Percentiles rank a stretch among this genome's conserved stretches.
Evolutionary conservation across 345 rosid species (phyloP).

Genomic region (Gossypium rotundifolium): DNA sequence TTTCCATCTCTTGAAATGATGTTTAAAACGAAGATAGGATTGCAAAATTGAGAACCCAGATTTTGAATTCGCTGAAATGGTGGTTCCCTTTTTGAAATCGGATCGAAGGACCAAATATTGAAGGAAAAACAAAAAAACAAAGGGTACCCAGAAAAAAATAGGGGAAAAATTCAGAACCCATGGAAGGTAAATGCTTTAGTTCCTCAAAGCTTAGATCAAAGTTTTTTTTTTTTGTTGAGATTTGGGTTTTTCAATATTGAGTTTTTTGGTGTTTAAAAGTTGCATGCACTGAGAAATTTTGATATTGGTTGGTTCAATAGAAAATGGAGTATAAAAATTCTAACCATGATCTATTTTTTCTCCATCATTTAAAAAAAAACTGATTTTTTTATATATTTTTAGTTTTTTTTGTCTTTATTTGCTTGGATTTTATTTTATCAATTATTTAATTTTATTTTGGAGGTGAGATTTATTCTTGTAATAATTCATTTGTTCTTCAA

Average conservation of each 20-base stretch:
- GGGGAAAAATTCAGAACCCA: not conserved
- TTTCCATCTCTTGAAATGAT: not conserved
- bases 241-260: not conserved
- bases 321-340: conserved; percentile 8
- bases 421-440: not conserved
- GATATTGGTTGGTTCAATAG: conserved; percentile 10
- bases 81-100: conserved; percentile 13
- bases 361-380: not conserved
- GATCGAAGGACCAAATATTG: conserved; percentile 9
- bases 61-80: conserved; percentile 16
- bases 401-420: not conserved
- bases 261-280: not conserved
- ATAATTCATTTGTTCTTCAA: not conserved
- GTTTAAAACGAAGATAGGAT: not conserved
- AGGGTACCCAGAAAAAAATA: conserved; percentile 7
- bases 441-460: not conserved
- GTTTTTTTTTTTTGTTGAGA: not conserved
- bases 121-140: not conserved
- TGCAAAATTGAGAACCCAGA: conserved; percentile 5
- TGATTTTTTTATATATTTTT: not conserved
- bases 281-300: not conserved
- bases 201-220: conserved; percentile 11
- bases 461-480: not conserved
- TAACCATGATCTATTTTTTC: not conserved
- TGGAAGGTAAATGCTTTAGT: conserved; percentile 34